Percentiles rank a stretch among this genome's conserved stretches.
These are phyloP conservation scores for Dendrobium chrysotoxum DNA, from an alignment of 106 monocot genomes.

Conservation along the genomic window DNA sequence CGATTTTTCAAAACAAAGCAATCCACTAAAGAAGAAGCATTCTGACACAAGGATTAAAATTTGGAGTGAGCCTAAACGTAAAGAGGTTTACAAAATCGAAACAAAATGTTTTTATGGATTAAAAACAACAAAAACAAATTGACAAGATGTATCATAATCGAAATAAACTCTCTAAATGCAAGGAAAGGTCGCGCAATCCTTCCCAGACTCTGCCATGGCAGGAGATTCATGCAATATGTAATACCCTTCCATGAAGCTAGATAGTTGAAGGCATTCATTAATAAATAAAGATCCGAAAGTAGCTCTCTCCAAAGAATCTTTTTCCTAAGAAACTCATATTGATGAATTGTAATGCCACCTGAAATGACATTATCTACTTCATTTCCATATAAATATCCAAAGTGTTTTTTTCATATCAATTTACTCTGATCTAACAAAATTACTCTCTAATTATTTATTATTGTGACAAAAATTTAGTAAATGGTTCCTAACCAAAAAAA, in stretches of 20 bases:
- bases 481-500: background rate
- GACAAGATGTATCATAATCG: background rate
- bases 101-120: too few relatives aligned
- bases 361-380: background rate
- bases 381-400: background rate
- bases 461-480: background rate
- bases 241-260: background rate
- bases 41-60: too few relatives aligned
- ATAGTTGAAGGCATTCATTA: background rate
- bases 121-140: too few relatives aligned
- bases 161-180: background rate
- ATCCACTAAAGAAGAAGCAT: too few relatives aligned
- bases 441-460: background rate
- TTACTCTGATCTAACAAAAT: background rate
- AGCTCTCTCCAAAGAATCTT: background rate
- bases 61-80: too few relatives aligned
- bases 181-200: background rate
- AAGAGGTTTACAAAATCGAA: too few relatives aligned
- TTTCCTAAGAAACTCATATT: background rate
- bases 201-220: background rate
- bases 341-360: background rate
- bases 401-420: background rate
- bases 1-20: too few relatives aligned
- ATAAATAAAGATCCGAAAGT: background rate
- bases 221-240: background rate